These are phyloP conservation scores for Fusarium mundagurra DNA, from an alignment of 2,329 filamentous ascomycete species.

Conservation along the genomic window DNA sequence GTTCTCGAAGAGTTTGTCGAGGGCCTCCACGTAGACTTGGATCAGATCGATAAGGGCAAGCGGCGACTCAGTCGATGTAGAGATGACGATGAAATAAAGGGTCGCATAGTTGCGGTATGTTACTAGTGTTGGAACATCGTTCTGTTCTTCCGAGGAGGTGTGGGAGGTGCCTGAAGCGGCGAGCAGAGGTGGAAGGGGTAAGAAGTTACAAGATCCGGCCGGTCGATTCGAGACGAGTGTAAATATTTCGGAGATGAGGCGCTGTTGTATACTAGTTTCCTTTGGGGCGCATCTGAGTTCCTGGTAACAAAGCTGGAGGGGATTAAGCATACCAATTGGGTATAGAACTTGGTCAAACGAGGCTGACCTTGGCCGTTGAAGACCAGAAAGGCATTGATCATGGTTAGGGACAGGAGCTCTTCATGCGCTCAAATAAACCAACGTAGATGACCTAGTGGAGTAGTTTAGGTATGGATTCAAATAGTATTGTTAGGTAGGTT, in stretches of 20 bases:
- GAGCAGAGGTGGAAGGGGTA: constrained; percentile 78
- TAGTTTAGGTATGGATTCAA: background rate
- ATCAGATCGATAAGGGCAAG: constrained; percentile 96
- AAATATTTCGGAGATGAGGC: constrained; percentile 97
- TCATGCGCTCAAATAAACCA: constrained; percentile 31
- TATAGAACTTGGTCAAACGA: constrained; percentile 97
- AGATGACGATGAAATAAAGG: constrained; percentile 98
- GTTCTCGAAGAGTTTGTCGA: constrained; percentile 96
- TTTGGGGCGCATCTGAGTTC: constrained; percentile 50
- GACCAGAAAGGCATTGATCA: constrained; percentile 99
- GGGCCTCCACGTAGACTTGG: constrained; percentile 95
- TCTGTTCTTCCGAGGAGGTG: constrained; percentile 74
- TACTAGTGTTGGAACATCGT: constrained; percentile 92
- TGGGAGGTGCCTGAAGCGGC: constrained; percentile 70
- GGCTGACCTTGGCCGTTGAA: constrained; percentile 99
- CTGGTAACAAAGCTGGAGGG: background rate
- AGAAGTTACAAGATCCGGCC: constrained; percentile 94
- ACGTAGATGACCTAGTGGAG: background rate
- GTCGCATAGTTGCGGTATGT: constrained; percentile 99
- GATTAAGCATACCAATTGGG: constrained; percentile 75
- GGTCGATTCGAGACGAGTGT: constrained; percentile 92
- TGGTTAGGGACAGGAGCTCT: constrained; percentile 53
- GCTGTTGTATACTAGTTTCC: constrained; percentile 98
- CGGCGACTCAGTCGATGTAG: constrained; percentile 93
- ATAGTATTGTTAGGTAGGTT: constrained; percentile 7